Evolutionary conservation across 2,329 filamentous ascomycete genomes (phyloP).

Genomic region (Cladosporium cucumerinum): DNA sequence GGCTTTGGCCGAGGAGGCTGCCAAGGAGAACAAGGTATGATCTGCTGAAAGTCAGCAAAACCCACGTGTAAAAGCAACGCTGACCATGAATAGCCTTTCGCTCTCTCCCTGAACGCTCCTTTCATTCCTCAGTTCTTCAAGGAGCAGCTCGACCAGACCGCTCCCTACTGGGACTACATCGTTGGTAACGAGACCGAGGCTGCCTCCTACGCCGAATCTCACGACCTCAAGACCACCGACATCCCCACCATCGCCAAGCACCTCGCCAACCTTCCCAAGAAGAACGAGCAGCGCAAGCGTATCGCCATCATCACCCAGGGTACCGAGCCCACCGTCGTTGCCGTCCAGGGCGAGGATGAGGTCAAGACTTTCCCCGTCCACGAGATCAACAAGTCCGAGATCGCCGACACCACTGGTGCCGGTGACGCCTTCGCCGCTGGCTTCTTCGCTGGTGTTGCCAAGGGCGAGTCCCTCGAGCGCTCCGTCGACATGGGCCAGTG

Average conservation of each 20-base stretch:
- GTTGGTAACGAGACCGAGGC: conserved; percentile 98
- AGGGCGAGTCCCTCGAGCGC: conserved; percentile 75
- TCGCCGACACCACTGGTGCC: conserved; percentile 95
- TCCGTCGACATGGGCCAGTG: conserved; percentile 92
- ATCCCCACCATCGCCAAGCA: conserved; percentile 80
- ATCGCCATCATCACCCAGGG: conserved; percentile 93
- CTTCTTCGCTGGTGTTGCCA: conserved; percentile 82
- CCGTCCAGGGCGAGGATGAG: conserved; percentile 56
- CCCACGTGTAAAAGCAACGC: neutral
- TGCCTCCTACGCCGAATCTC: conserved; percentile 77
- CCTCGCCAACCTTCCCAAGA: conserved; percentile 86
- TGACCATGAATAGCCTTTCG: conserved; percentile 56
- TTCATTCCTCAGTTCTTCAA: conserved; percentile 99
- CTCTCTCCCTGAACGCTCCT: conserved; percentile 87
- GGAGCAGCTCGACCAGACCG: conserved; percentile 79
- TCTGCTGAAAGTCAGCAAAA: conserved; percentile 17
- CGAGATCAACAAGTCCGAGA: conserved; percentile 70
- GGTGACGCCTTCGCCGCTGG: conserved; percentile 95
- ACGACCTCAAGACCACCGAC: conserved; percentile 69
- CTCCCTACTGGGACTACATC: conserved; percentile 92
- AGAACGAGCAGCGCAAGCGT: conserved; percentile 78
- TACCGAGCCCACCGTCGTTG: conserved; percentile 84
- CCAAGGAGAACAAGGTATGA: conserved; percentile 74
- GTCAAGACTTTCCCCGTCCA: conserved; percentile 79
- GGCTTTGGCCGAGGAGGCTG: conserved; percentile 87